A percentile compares a stretch with the other conserved stretches of the same genome.
phyloP scores from a whole-genome alignment of 768 basidiomycete species.

The Lentinula sp. region DNA sequence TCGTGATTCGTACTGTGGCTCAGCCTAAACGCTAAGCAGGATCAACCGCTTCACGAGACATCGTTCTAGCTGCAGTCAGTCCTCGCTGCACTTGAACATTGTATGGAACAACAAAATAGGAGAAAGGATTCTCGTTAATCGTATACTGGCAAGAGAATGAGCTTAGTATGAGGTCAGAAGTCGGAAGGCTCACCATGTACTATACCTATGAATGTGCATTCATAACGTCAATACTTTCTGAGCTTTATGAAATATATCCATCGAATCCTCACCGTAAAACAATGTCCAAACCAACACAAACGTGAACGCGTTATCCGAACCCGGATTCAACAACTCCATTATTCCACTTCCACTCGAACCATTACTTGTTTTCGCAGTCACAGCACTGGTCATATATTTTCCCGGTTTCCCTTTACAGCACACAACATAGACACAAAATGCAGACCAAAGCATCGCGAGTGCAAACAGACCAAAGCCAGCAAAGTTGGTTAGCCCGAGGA shows the following conservation, averaged over 20 bases:
- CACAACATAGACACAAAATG: conserved; percentile 55
- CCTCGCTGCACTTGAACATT: no score
- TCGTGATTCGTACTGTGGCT: no score
- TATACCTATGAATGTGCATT: conserved; percentile 24
- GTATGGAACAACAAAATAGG: no score
- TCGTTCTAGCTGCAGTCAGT: no score
- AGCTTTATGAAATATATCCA: not conserved
- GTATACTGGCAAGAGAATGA: not conserved
- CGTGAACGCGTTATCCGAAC: conserved; percentile 86
- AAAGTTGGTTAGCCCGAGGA: conserved; percentile 84
- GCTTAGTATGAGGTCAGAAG: not conserved
- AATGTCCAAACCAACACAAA: conserved; percentile 93
- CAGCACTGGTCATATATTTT: not conserved
- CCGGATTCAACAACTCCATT: conserved; percentile 70
- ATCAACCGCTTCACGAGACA: no score
- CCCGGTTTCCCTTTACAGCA: conserved; percentile 64
- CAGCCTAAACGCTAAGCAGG: no score
- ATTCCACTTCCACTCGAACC: conserved; percentile 50
- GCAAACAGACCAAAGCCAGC: conserved; percentile 78
- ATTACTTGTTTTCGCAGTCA: not conserved
- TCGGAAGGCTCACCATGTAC: conserved; percentile 33
- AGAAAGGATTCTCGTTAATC: not conserved
- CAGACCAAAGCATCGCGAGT: conserved; percentile 58
- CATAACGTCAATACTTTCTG: not conserved
- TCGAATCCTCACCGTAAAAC: conserved; percentile 66